phyloP scores from a whole-genome alignment of 495 filamentous ascomycete genomes.

The Neurospora hispaniola region DNA sequence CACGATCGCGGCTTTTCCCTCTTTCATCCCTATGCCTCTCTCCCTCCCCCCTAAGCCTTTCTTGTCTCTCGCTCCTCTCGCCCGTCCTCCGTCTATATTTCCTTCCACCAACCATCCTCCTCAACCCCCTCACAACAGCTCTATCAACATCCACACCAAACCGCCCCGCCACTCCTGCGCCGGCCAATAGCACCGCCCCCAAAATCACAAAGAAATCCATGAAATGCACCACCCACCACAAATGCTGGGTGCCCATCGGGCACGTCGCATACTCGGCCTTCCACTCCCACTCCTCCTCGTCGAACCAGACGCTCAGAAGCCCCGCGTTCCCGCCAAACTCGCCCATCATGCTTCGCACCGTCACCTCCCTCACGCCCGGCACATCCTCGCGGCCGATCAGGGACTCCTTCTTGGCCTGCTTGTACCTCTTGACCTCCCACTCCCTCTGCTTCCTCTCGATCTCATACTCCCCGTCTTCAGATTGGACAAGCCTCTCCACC shows the following conservation, averaged over 20 bases:
- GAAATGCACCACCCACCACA: conserved; percentile 87
- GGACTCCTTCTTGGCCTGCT: conserved; percentile 20
- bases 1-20: neutral
- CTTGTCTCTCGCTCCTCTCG: neutral
- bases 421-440: conserved; percentile 37
- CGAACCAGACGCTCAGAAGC: conserved; percentile 81
- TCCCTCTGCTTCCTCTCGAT: neutral
- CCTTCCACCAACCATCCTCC: neutral
- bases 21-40: neutral
- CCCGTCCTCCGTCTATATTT: neutral
- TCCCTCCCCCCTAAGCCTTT: neutral
- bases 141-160: conserved; percentile 16
- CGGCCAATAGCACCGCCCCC: conserved; percentile 19
- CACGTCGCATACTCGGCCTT: conserved; percentile 69
- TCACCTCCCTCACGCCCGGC: conserved; percentile 72
- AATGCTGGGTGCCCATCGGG: conserved; percentile 70
- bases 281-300: conserved; percentile 62
- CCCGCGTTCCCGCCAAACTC: conserved; percentile 83
- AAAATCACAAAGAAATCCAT: conserved; percentile 49
- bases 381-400: conserved; percentile 24
- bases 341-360: conserved; percentile 98
- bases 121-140: neutral
- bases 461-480: conserved; percentile 20
- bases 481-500: neutral
- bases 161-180: conserved; percentile 9